Conservation (phyloP, 2,329 filamentous ascomycete species). For the Arthrobotrys conoides region DNA sequence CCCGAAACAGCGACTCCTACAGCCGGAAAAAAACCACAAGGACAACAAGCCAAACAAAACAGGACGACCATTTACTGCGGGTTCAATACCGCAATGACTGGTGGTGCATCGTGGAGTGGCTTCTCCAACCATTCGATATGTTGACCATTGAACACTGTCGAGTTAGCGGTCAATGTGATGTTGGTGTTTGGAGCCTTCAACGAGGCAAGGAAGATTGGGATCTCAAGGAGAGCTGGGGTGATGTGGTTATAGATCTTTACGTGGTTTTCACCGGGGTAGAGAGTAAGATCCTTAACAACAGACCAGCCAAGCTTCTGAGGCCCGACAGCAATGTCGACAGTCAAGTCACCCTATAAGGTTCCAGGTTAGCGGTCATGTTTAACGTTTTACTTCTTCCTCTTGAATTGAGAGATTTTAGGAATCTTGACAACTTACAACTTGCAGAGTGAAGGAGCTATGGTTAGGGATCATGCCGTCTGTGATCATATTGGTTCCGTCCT, state of each 20-base stretch:
- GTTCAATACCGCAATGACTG: conserved; percentile 53
- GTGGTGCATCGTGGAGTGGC: conserved; percentile 59
- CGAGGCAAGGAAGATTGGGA: conserved; percentile 62
- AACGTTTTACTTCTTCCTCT: background rate
- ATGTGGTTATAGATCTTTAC: conserved; percentile 73
- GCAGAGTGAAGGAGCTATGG: conserved; percentile 75
- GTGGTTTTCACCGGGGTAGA: conserved; percentile 74
- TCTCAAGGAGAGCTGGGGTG: conserved; percentile 69
- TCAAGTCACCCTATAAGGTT: conserved; percentile 73
- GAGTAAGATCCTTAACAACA: conserved; percentile 73
- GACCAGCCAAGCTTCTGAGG: conserved; percentile 72
- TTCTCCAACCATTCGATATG: conserved; percentile 63
- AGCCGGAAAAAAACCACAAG: conserved; percentile 5
- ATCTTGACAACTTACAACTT: conserved; percentile 71
- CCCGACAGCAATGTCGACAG: conserved; percentile 74
- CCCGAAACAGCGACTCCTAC: conserved; percentile 8
- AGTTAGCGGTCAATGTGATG: conserved; percentile 62
- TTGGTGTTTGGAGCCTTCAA: conserved; percentile 25
- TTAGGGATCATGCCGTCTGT: conserved; percentile 76
- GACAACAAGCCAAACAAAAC: background rate
- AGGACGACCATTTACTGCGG: conserved; percentile 31
- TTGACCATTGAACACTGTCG: conserved; percentile 62
- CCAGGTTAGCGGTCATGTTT: background rate
- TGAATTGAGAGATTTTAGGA: conserved; percentile 20
- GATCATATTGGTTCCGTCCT: conserved; percentile 74